Base-by-base conservation (phyloP, 768 basidiomycete species). In the Lentinula raphanica region DNA sequence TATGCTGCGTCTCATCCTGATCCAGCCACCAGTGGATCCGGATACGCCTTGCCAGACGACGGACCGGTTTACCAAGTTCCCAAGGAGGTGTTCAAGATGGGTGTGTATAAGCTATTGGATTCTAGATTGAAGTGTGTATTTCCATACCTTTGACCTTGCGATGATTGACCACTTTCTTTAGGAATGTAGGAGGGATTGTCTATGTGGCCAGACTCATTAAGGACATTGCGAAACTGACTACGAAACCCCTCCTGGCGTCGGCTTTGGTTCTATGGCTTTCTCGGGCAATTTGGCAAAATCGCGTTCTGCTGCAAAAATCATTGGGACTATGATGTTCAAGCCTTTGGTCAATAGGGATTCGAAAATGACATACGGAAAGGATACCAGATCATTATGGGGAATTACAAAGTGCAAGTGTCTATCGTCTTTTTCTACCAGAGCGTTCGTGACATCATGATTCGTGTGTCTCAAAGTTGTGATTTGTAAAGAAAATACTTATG, bases 71-170 rank as follows among this genome's bases (percentile, higher is more conserved):
- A 67, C 36, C 54, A 65, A 23, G 54, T 69, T 32, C 54, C 64
- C 32, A 59, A 62, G n/a, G 64, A 69, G 42, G 29, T 51, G 35
- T 44, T 72, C 4, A 57, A 45, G 17, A 54, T 44, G 31, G 69
- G 71, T 19, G 68, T 72, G 25, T 72, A 72, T 58, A 62, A 51
- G 23, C 38, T 71, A 28, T 19, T 72, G 11, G 60, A 68, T 21
- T 25, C 29, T 8, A 50, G 49, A 29, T 29, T 45, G 31, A 49
- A 57, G 46, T 46, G 32, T 57, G 35, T 28, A 5, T 19, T 31
- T 15, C 13, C 28, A n/a, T n/a, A n/a, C 12, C 23, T 13, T 29
- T 36, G 25, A 49, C n/a, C n/a, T n/a, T n/a, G n/a, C 1, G 25
- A 25, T 13, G 4, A 25, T 25, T 25, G 2, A 13, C 9, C 40